These are phyloP conservation scores for Metschnikowia drakensbergensis DNA, from an alignment of 805 yeast species.

Conservation along the genomic window DNA sequence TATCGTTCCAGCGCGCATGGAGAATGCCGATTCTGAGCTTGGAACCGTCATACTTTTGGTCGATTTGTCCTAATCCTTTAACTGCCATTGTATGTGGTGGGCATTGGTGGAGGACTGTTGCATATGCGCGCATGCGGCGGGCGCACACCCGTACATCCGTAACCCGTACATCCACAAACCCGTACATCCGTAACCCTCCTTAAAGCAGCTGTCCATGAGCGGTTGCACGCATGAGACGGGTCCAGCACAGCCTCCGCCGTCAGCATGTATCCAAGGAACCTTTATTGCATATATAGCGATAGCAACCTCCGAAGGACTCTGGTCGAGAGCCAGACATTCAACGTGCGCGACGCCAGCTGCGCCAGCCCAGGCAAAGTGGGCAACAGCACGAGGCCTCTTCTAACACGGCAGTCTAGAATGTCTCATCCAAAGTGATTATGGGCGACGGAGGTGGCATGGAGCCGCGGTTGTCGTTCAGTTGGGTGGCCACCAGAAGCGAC, in stretches of 20 bases:
- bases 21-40: conserved; percentile 74
- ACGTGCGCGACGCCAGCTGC: no score
- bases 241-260: no score
- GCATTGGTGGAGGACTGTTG: background rate
- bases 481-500: conserved; percentile 23
- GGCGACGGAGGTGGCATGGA: conserved; percentile 25
- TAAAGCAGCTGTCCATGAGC: no score
- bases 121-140: background rate
- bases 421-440: conserved; percentile 39
- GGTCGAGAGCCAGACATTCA: no score
- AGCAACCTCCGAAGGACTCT: no score
- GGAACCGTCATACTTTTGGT: conserved; percentile 65
- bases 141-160: background rate
- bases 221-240: no score
- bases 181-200: no score
- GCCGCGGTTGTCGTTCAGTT: background rate
- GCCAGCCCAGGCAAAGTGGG: no score
- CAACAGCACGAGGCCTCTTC: no score
- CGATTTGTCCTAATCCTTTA: conserved; percentile 74
- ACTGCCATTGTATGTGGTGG: conserved; percentile 54
- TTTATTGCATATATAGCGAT: no score
- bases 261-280: no score
- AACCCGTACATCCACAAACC: background rate
- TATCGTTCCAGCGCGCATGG: conserved; percentile 93
- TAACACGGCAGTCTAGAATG: background rate